A percentile compares a stretch with the other conserved stretches of the same genome.
Evolutionary conservation across 139 green algal species (phyloP).

Genomic region (Monoraphidium neglectum): DNA sequence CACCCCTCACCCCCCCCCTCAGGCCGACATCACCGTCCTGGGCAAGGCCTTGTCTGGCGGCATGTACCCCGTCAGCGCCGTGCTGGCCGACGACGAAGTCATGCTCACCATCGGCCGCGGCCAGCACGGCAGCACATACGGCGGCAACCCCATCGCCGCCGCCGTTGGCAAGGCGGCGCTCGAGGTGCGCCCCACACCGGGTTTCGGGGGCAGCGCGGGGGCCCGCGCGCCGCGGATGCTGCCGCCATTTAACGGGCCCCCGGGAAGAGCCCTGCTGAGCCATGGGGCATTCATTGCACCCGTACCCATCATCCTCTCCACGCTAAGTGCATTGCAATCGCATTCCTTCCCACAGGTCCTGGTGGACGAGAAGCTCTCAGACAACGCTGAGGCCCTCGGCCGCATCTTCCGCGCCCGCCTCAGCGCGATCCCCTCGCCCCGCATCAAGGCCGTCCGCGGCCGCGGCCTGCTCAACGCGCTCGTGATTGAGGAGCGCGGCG

Average conservation of each 20-base stretch:
- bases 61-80: conserved; percentile 91
- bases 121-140: conserved; percentile 92
- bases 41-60: conserved; percentile 72
- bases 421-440: conserved; percentile 34
- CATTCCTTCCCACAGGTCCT: conserved; percentile 79
- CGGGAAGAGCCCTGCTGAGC: too few species aligned
- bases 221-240: too few species aligned
- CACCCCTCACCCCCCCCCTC: conserved; percentile 3
- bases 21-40: too few species aligned
- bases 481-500: conserved; percentile 73
- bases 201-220: too few species aligned
- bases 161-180: conserved; percentile 87
- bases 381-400: conserved; percentile 77
- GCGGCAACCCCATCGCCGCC: conserved; percentile 93
- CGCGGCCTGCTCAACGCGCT: conserved; percentile 90
- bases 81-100: conserved; percentile 86
- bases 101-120: conserved; percentile 88
- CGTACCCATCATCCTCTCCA: too few species aligned
- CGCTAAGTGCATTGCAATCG: too few species aligned
- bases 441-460: conserved; percentile 72
- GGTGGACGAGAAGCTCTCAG: conserved; percentile 89
- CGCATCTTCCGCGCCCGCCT: conserved; percentile 68
- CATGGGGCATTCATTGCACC: too few species aligned
- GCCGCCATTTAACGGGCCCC: too few species aligned
- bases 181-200: conserved; percentile 63